Evolutionary conservation across 306 rosid genomes (phyloP), one percentile per base, ranked within the genome.

Genomic region (Prunus dulcis): DNA sequence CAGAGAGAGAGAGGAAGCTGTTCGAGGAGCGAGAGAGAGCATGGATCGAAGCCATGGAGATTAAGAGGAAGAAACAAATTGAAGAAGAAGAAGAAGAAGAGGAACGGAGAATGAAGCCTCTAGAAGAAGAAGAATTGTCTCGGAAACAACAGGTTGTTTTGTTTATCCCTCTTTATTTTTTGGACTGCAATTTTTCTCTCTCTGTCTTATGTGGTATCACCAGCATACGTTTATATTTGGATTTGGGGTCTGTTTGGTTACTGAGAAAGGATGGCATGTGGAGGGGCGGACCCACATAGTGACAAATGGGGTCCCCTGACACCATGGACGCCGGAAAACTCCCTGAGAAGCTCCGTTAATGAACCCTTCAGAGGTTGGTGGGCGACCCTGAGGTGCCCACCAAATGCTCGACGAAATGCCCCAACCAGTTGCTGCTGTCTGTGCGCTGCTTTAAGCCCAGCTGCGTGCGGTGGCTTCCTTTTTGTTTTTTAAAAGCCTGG

Each of bases 21-120:
- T 95, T 90, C 9, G 84, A 85, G 80, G 92, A 88, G 69, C 84
- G 90, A n/a, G 98, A 95, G 71, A 86, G 71, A 73, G 96, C 86
- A 0, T 92, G 90, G 92, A 67, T 90, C 53, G 89, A 84, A 64
- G 85, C 85, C 69, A 85, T 85, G 84, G 90, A 84, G 85, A 15
- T 65, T 79, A 79, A 80, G 66, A 77, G 75, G 83, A 80, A 76
- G 81, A 55, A 53, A 73, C 63, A 53, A 75, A 25, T 64, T 2
- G 84, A 76, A 49, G 79, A 76, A 43, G 84, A 84, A 38, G 79
- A 82, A 72, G 83, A 71, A 20, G 91, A 89, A 78, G 84, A 84
- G 71, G 77, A 30, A 55, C 58, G 79, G 72, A 74, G 74, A 84
- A 71, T 30, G 8, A 82, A 73, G 77, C 88, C 81, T 82, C 81